These are phyloP conservation scores for Acephala macrosclerotiorum DNA, from an alignment of 2,329 filamentous ascomycete species.

Conservation along the genomic window DNA sequence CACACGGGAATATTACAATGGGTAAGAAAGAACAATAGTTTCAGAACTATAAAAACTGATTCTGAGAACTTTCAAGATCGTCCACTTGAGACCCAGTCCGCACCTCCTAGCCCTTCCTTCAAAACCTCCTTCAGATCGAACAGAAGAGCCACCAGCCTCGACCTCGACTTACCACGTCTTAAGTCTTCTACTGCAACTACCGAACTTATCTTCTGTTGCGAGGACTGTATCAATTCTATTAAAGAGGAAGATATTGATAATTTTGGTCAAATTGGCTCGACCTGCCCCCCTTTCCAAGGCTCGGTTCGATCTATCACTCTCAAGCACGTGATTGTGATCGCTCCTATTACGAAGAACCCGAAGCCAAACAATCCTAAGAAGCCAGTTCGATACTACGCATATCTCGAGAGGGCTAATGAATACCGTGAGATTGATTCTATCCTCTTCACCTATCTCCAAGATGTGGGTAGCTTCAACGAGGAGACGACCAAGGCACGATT, in stretches of 20 bases:
- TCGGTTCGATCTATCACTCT: neutral
- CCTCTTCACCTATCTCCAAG: neutral
- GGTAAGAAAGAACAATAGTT: slow-evolving; percentile 3
- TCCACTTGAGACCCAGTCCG: neutral
- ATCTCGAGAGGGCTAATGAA: neutral
- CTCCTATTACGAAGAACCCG: neutral
- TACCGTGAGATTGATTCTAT: neutral
- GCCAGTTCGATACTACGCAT: neutral
- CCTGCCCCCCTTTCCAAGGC: neutral
- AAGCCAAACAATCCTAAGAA: neutral
- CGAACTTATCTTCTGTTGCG: neutral
- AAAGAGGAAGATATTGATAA: neutral
- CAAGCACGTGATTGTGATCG: neutral
- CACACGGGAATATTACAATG: neutral
- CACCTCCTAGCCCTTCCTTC: neutral
- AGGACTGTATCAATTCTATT: neutral
- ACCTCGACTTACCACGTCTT: neutral
- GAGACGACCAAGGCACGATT: neutral
- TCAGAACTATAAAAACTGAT: neutral
- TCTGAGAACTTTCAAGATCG: neutral
- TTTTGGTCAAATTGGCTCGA: neutral
- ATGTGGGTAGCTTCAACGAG: neutral
- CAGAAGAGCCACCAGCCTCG: neutral
- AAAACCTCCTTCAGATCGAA: neutral
- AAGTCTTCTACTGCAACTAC: neutral